Conservation (phyloP, 345 rosid species). For the Linum lewisii region DNA sequence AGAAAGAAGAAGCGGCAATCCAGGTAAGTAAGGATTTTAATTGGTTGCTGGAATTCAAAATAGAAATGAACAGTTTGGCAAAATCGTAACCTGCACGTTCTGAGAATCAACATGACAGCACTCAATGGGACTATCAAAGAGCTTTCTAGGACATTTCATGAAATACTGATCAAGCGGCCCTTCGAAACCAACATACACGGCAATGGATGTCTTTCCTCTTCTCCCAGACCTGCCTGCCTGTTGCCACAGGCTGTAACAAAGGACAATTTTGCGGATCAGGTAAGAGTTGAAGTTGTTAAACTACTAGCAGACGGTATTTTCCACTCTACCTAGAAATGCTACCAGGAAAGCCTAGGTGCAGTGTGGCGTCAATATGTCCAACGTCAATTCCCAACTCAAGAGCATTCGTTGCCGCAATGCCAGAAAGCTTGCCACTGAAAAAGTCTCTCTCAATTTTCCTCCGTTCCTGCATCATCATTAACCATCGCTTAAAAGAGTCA, state of each 20-base stretch:
- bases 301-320: slow-evolving; percentile 12
- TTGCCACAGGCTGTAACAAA: slow-evolving; percentile 74
- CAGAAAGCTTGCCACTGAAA: slow-evolving; percentile 76
- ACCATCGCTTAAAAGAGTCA: slow-evolving; percentile 1
- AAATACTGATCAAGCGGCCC: slow-evolving; percentile 89
- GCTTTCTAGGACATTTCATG: slow-evolving; percentile 77
- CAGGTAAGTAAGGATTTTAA: slow-evolving; percentile 11
- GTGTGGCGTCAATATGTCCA: slow-evolving; percentile 85
- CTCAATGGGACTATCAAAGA: slow-evolving; percentile 70
- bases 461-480: slow-evolving; percentile 46
- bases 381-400: slow-evolving; percentile 97
- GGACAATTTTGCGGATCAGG: slow-evolving; percentile 10
- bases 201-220: slow-evolving; percentile 77
- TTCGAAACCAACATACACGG: slow-evolving; percentile 76
- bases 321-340: slow-evolving; percentile 72
- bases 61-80: slow-evolving; percentile 12
- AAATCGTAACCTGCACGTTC: slow-evolving; percentile 54
- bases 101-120: slow-evolving; percentile 81
- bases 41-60: slow-evolving; percentile 9
- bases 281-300: slow-evolving; percentile 9
- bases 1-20: slow-evolving; percentile 15
- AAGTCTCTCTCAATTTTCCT: slow-evolving; percentile 78
- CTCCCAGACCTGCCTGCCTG: slow-evolving; percentile 98
- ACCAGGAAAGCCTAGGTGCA: slow-evolving; percentile 97
- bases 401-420: slow-evolving; percentile 93